phyloP scores from a whole-genome alignment of 768 basidiomycete genomes.

The Leccinellum luteum region DNA sequence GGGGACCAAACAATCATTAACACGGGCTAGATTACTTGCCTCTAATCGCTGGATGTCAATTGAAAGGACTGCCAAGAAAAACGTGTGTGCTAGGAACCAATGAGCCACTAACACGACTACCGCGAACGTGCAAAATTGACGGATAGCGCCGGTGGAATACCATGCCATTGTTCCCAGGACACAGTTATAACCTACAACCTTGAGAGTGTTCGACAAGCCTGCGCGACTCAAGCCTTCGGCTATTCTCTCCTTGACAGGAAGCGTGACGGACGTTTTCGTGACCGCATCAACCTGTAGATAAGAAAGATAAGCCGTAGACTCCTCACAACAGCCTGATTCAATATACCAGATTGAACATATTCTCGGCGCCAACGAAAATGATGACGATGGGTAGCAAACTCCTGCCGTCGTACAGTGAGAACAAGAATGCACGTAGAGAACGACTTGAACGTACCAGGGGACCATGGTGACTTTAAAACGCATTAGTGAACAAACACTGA shows the following conservation, averaged over 20 bases:
- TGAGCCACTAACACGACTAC: slow-evolving; percentile 94
- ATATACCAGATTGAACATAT: slow-evolving; percentile 89
- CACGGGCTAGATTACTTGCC: slow-evolving; percentile 35
- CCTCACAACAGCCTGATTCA: slow-evolving; percentile 23
- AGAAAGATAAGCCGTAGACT: slow-evolving; percentile 24
- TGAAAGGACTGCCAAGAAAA: slow-evolving; percentile 91
- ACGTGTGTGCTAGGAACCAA: slow-evolving; percentile 96
- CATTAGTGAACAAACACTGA: slow-evolving; percentile 88
- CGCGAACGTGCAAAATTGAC: slow-evolving; percentile 92
- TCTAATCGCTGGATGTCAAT: slow-evolving; percentile 96
- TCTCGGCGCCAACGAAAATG: slow-evolving; percentile 93
- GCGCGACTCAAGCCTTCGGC: slow-evolving; percentile 86
- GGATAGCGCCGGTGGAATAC: slow-evolving; percentile 75
- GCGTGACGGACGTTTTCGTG: slow-evolving; percentile 76
- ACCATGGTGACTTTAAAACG: slow-evolving; percentile 89
- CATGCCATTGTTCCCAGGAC: slow-evolving; percentile 76
- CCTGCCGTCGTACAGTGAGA: slow-evolving; percentile 41
- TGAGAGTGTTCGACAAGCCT: slow-evolving; percentile 89
- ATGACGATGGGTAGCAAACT: slow-evolving; percentile 91
- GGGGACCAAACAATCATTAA: background rate
- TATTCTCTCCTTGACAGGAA: slow-evolving; percentile 89
- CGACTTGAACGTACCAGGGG: slow-evolving; percentile 59
- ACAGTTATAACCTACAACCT: slow-evolving; percentile 82
- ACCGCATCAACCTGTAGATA: slow-evolving; percentile 74
- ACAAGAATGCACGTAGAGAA: slow-evolving; percentile 1